These are phyloP conservation scores for Daldinia grandis DNA, from an alignment of 495 filamentous ascomycete species.

Conservation along the genomic window DNA sequence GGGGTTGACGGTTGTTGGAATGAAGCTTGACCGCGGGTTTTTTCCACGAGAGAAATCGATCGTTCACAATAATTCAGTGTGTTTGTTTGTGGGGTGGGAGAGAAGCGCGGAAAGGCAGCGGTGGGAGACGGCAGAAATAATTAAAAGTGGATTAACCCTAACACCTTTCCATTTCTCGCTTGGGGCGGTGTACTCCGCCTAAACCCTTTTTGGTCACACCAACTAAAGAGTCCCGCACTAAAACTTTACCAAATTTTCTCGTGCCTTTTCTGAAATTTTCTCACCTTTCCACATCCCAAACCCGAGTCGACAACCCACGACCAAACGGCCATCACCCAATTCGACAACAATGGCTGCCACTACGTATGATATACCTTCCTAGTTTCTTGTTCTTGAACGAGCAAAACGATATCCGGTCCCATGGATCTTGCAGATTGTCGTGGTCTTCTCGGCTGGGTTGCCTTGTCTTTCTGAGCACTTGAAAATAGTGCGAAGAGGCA, in stretches of 20 bases:
- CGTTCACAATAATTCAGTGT: constrained; percentile 23
- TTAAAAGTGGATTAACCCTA: constrained; percentile 38
- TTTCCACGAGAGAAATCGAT: constrained; percentile 10
- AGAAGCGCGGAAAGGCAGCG: constrained; percentile 16
- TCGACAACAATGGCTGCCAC: constrained; percentile 65
- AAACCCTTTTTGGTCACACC: constrained; percentile 11
- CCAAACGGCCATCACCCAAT: constrained; percentile 45
- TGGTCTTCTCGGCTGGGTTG: constrained; percentile 80
- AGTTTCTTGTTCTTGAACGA: constrained; percentile 51
- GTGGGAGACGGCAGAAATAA: constrained; percentile 40
- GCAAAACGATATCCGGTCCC: constrained; percentile 63
- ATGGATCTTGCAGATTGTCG: constrained; percentile 69
- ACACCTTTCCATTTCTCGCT: constrained; percentile 31
- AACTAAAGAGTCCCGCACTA: constrained; percentile 18
- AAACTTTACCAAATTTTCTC: constrained; percentile 22
- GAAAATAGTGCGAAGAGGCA: constrained; percentile 44
- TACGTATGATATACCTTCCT: constrained; percentile 68
- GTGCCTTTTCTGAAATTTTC: constrained; percentile 19
- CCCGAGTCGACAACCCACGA: constrained; percentile 45
- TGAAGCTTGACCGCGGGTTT: constrained; percentile 31
- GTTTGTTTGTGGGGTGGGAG: constrained; percentile 28
- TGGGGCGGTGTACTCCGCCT: constrained; percentile 20
- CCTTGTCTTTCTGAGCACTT: constrained; percentile 46
- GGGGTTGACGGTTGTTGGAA: constrained; percentile 27
- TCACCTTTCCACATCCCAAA: constrained; percentile 24